A percentile compares a stretch with the other conserved stretches of the same genome.
Conservation (phyloP, 352 stramenopile genomes). For the Phytophthora podocarpi region DNA sequence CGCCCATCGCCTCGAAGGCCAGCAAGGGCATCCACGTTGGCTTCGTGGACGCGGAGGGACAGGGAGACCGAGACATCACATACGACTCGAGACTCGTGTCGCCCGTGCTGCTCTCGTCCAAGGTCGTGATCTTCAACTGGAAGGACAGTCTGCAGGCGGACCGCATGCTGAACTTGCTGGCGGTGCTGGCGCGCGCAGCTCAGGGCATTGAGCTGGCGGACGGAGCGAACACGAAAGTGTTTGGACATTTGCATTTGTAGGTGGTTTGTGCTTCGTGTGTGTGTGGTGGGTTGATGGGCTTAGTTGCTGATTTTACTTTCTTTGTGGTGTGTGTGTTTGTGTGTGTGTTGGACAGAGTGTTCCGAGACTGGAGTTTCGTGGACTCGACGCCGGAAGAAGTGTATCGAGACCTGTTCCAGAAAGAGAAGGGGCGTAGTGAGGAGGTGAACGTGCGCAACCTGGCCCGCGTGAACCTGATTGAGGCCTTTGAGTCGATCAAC, state of each 20-base stretch:
- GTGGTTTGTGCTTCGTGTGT: conserved; percentile 18
- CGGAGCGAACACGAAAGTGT: conserved; percentile 81
- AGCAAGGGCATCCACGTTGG: conserved; percentile 68
- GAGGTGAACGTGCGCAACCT: conserved; percentile 86
- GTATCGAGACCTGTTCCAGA: conserved; percentile 79
- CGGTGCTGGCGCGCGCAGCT: conserved; percentile 75
- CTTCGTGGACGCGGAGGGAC: conserved; percentile 86
- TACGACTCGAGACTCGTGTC: conserved; percentile 88
- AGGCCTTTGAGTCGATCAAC: conserved; percentile 87
- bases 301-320: not conserved
- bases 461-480: conserved; percentile 70
- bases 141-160: conserved; percentile 88
- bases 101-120: conserved; percentile 82
- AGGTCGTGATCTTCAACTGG: conserved; percentile 91
- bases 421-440: conserved; percentile 80
- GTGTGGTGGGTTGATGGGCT: not conserved
- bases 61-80: conserved; percentile 87
- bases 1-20: conserved; percentile 30
- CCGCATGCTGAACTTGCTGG: conserved; percentile 85
- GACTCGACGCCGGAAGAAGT: conserved; percentile 83
- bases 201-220: conserved; percentile 83
- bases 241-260: conserved; percentile 88
- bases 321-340: not conserved
- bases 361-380: conserved; percentile 91
- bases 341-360: conserved; percentile 50